phyloP scores from a whole-genome alignment of 2,329 filamentous ascomycete species.

The Keithomyces neogunnii region DNA sequence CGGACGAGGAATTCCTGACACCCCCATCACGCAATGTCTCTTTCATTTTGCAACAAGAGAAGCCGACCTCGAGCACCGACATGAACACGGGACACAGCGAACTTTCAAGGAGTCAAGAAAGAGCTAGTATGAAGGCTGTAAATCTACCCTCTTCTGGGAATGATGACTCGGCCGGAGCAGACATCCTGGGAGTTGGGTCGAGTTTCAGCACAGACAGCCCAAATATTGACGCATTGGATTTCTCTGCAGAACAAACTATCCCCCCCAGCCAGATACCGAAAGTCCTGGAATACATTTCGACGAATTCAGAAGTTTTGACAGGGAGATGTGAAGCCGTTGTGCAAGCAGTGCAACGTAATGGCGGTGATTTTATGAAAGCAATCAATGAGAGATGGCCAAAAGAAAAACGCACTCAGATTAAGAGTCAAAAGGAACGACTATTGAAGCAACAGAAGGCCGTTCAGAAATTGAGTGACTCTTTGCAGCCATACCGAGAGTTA shows the following conservation, averaged over 20 bases:
- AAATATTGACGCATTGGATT: not conserved
- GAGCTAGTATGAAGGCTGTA: not conserved
- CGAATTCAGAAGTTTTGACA: conserved; percentile 23
- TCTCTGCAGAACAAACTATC: not conserved
- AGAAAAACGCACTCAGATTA: conserved; percentile 37
- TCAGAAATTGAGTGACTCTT: conserved; percentile 29
- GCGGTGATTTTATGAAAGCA: conserved; percentile 36
- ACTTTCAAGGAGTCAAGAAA: not conserved
- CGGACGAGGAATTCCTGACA: conserved; percentile 45
- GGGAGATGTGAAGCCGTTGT: conserved; percentile 30
- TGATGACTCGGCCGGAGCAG: not conserved
- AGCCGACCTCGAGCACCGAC: not conserved
- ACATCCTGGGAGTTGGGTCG: conserved; percentile 2
- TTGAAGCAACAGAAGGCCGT: conserved; percentile 37
- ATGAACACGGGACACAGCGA: not conserved
- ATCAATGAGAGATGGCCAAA: conserved; percentile 37
- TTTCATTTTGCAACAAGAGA: not conserved
- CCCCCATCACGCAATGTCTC: conserved; percentile 17
- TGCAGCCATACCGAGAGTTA: conserved; percentile 33
- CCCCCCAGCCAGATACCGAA: conserved; percentile 17
- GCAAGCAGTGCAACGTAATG: conserved; percentile 36
- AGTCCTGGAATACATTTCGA: conserved; percentile 21
- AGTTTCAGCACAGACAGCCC: conserved; percentile 3
- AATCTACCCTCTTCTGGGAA: not conserved
- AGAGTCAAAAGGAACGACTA: conserved; percentile 40